Base-by-base conservation (phyloP, 306 rosid species). In the Argentina anserina region DNA sequence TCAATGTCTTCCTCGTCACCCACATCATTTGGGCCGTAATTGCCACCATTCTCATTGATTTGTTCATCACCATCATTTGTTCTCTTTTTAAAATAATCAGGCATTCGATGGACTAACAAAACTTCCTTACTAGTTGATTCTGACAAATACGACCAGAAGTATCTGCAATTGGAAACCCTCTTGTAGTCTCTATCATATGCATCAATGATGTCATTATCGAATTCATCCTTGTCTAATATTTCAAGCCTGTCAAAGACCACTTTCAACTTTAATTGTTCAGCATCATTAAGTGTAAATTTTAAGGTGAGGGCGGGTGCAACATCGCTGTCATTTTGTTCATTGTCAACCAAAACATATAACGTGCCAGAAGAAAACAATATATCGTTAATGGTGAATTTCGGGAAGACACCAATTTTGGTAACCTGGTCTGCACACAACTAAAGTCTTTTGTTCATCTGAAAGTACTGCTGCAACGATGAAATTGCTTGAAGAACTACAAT, bases 101-200 rank as follows among this genome's bases (percentile, higher is more conserved):
- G 0, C 0, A 21, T 11, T 29, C 28, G 37, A 25, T 28, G 37
- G 64, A 58, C 26, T 58, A 58, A 13, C 64, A 58, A 1, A 14
- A 58, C n/a, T 58, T 58, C 64, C 31, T 58, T 58, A 20, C n/a
- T 58, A n/a, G 64, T 58, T 58, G 64, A 58, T 58, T 58, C 37
- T 14, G 14, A 26, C 37, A 58, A 28, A 5, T 3, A 7, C 14
- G 31, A 9, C 33, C 0, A 2, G 61, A 10, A 55, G n/a, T n/a
- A 2, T 4, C 3, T 5, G 2, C 33, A n/a, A 21, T 9, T 23
- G 1, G 14, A 55, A 21, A n/a, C 3, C 0, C 23, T 55, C 12
- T 10, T 25, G 10, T 3, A 10, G 7, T 55, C 61, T 0, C 2
- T 9, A 2, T 55, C 33, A 17, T 45, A 13, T 15, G 12, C 0